Evolutionary conservation across 768 basidiomycete genomes (phyloP).

Genomic region (Plicaturopsis crispa): DNA sequence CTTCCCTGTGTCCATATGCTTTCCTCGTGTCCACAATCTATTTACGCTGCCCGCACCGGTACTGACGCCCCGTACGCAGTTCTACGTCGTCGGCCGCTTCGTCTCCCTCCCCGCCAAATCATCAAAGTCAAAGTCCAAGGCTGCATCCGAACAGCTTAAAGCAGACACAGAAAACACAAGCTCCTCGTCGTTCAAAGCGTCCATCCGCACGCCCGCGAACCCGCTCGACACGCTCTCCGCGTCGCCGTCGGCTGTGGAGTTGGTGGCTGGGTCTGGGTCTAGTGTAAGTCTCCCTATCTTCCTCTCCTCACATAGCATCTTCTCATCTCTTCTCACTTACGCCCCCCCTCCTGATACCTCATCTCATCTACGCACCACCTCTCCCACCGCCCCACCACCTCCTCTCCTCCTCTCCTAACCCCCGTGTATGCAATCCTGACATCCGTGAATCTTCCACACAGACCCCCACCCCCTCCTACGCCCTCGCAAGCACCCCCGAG

Average conservation of each 20-base stretch:
- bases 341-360: no score
- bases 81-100: conserved; percentile 58
- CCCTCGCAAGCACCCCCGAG: conserved; percentile 24
- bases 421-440: conserved; percentile 2
- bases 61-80: no score
- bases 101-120: conserved; percentile 45
- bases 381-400: neutral
- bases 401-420: conserved; percentile 5
- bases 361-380: no score
- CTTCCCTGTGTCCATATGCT: no score
- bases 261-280: conserved; percentile 26
- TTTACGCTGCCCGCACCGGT: no score
- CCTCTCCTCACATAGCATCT: no score
- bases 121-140: conserved; percentile 11
- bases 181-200: conserved; percentile 16
- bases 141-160: no score
- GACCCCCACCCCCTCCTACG: neutral
- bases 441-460: conserved; percentile 7
- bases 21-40: no score
- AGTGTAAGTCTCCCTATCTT: no score
- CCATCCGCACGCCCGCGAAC: conserved; percentile 29
- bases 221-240: conserved; percentile 16
- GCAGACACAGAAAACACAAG: neutral
- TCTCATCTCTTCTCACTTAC: no score
- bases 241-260: conserved; percentile 16